Base-by-base conservation (phyloP, 768 basidiomycete species). In the Antrodiella citrinella region DNA sequence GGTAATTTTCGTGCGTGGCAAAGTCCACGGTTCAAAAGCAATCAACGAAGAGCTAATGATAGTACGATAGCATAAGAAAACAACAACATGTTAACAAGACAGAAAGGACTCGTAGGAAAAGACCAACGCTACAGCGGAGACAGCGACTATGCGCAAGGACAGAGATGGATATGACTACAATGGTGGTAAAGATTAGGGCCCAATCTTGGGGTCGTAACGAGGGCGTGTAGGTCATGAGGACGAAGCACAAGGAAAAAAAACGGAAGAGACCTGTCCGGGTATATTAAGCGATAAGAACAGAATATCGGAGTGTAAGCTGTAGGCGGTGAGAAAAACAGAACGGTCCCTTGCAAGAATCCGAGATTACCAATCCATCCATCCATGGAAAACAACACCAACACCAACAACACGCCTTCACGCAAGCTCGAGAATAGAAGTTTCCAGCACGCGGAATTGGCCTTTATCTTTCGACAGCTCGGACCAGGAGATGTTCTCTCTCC, bases 401-500 rank as follows among this genome's bases (percentile, higher is more conserved):
- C 4, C 23, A 50, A 7, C 7, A 7, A 42, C 39, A 26, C 19
- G 12, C 25, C 5, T 19, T 41, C 61, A 64, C 42, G 60, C 60
- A 48, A 88, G 74, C 70, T 92, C 89, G 59, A 91, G 71, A 35
- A 91, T 73, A 3, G 86, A 84, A 12, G 80, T 82, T 67, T 92
- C 89, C 59, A 91, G 66, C 44, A 92, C 78, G 22, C 89, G 79
- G 70, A 91, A 91, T 64, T 82, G 69, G 13, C 75, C 69, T 18
- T 79, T 60, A 54, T 91, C 88, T 63, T 88, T 89, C 49, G 82
- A 82, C 59, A 82, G 76, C 65, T 91, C 90, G 7, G 81, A 80
- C 84, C 86, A 91, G 20, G 82, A 84, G 42, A 91, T 78, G 38
- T 81, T 67, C 59, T 86, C 85, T 50, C 87, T 71, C 90, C 90